phyloP scores from a whole-genome alignment of 2,329 filamentous ascomycete species.

The Scolecobasidium constrictum region DNA sequence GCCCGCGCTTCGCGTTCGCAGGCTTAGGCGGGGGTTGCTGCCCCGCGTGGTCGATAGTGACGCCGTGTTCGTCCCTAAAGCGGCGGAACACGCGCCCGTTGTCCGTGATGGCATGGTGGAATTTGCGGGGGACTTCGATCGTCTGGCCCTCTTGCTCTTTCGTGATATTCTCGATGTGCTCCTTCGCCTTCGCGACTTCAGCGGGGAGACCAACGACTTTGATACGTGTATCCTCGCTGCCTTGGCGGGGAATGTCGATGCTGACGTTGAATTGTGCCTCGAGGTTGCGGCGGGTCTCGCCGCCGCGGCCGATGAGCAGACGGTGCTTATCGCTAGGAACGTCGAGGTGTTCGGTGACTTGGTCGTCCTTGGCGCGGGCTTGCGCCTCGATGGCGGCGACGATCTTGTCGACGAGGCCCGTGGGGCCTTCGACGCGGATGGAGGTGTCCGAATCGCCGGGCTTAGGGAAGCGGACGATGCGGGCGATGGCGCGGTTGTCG shows the following conservation, averaged over 20 bases:
- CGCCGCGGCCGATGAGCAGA: constrained; percentile 81
- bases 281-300: constrained; percentile 73
- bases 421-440: constrained; percentile 81
- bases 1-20: constrained; percentile 27
- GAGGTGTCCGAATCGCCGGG: constrained; percentile 68
- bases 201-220: constrained; percentile 72
- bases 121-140: constrained; percentile 66
- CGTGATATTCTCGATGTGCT: constrained; percentile 66
- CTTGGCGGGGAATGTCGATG: constrained; percentile 82
- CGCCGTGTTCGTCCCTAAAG: constrained; percentile 73
- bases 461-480: constrained; percentile 90
- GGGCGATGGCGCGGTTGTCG: constrained; percentile 70
- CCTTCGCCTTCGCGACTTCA: constrained; percentile 76
- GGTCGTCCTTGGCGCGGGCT: constrained; percentile 72
- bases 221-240: constrained; percentile 61
- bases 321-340: constrained; percentile 86
- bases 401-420: constrained; percentile 79
- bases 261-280: constrained; percentile 79
- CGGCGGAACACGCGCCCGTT: constrained; percentile 90
- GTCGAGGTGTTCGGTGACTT: constrained; percentile 67
- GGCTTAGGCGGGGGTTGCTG: constrained; percentile 65
- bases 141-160: constrained; percentile 86
- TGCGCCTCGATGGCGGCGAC: constrained; percentile 70
- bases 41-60: constrained; percentile 85
- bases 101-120: constrained; percentile 78